phyloP scores from a whole-genome alignment of 169 alveolate species.

The Eimeria sp. region DNA sequence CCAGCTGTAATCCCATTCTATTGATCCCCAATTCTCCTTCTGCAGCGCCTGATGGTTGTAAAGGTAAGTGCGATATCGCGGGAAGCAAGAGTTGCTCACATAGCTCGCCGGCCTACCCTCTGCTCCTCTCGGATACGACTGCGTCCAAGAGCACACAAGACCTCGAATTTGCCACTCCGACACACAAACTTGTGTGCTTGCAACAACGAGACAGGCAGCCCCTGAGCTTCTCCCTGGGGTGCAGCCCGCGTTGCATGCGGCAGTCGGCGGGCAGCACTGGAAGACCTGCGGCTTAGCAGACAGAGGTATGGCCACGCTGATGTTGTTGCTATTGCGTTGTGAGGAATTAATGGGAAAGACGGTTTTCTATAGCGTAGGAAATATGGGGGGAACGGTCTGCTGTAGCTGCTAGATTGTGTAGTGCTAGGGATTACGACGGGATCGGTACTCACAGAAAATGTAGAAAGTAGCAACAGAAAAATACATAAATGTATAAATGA shows the following conservation, averaged over 20 bases:
- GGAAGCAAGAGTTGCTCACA: background rate
- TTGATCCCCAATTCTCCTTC: background rate
- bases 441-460: constrained; percentile 2
- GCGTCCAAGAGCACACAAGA: background rate
- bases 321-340: background rate
- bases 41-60: background rate
- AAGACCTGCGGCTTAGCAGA: constrained; percentile 27
- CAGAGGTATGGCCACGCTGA: background rate
- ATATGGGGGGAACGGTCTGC: background rate
- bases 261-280: constrained; percentile 16
- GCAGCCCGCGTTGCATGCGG: constrained; percentile 69
- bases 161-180: background rate
- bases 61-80: background rate
- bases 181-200: background rate
- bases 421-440: constrained; percentile 3
- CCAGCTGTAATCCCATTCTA: background rate
- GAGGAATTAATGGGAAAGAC: background rate
- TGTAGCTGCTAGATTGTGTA: background rate
- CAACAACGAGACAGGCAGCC: constrained; percentile 16
- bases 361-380: background rate
- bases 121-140: background rate
- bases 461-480: background rate
- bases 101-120: constrained; percentile 3
- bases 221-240: constrained; percentile 18
- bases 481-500: background rate